Percentiles rank a stretch among this genome's conserved stretches.
Evolutionary conservation across 345 rosid genomes (phyloP).

Genomic region (Rhodamnia rubescens): DNA sequence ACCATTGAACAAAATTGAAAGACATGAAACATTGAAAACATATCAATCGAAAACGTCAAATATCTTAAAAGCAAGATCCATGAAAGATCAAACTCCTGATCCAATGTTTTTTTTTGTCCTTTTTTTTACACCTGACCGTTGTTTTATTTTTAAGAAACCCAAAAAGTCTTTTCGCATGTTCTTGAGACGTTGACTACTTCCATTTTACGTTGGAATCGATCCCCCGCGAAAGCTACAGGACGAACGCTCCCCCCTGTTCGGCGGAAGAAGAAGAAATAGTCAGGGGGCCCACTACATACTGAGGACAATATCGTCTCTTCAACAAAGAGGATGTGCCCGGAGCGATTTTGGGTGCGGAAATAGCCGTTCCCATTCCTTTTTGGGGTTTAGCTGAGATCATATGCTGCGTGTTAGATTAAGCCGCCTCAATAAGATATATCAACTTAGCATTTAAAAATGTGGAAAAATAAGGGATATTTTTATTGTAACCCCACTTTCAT

Average conservation of each 20-base stretch:
- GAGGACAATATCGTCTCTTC: neutral
- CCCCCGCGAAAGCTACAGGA: neutral
- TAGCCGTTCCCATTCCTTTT: neutral
- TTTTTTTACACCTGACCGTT: neutral
- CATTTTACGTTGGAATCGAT: neutral
- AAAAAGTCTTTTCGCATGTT: neutral
- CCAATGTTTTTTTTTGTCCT: neutral
- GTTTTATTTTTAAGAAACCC: neutral
- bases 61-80: neutral
- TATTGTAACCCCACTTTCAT: neutral
- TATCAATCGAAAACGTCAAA: neutral
- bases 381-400: neutral
- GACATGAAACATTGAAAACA: rapidly evolving
- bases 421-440: neutral
- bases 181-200: neutral
- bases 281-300: neutral
- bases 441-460: neutral
- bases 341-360: neutral
- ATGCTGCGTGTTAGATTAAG: neutral
- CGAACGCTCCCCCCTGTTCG: neutral
- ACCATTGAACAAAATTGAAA: neutral
- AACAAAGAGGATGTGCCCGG: neutral
- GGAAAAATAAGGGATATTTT: neutral
- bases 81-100: neutral
- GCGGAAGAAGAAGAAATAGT: neutral